Base-by-base conservation (phyloP, 352 stramenopile species). In the Phytophthora chlamydospora region DNA sequence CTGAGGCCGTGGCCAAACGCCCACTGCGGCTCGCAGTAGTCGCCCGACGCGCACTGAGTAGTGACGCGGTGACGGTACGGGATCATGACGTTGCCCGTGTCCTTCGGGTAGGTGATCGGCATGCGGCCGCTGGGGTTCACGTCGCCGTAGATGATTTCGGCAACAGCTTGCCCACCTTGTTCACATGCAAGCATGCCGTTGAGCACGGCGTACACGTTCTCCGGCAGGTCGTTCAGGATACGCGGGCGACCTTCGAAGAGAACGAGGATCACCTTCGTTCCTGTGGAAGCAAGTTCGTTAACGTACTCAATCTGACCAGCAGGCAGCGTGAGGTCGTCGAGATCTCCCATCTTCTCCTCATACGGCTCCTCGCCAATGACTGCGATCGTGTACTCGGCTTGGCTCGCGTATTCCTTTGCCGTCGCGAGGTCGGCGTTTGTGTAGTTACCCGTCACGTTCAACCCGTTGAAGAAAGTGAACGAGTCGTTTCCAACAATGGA, bases 261-360 rank as follows among this genome's bases (percentile, higher is more conserved):
- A 11, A 93, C 74, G 7, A 94, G 32, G 13, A 95, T 72, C 14
- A 96, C 67, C 36, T 90, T 89, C 5, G 82, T 86, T 14, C 74
- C 75, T 9, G 32, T 60, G 16, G 41, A 43, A n/a, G 52, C 52
- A 21, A 60, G 52, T 6, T 50, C 52, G 40, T 60, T 60, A 2
- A 60, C 52, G 48, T 94, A 94, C 49, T 79, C 73, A 34, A 90
- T 66, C 49, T 95, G 80, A 13, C 85, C 80, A 13, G 32, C 29
- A 5, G 86, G 74, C 8, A 93, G 66, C 0, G 68, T 57, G 1
- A 92, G 48, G 43, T 93, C 78, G 32, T 88, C 50, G 43, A 96
- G 83, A 51, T 96, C 88, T 1, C 88, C 87, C 2, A 68, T 72
- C 50, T 93, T 96, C 53, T 95, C 87, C 6, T 86, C 73, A 58